These are phyloP conservation scores for Starmerella kuoi DNA, from an alignment of 805 yeast species.

Conservation along the genomic window DNA sequence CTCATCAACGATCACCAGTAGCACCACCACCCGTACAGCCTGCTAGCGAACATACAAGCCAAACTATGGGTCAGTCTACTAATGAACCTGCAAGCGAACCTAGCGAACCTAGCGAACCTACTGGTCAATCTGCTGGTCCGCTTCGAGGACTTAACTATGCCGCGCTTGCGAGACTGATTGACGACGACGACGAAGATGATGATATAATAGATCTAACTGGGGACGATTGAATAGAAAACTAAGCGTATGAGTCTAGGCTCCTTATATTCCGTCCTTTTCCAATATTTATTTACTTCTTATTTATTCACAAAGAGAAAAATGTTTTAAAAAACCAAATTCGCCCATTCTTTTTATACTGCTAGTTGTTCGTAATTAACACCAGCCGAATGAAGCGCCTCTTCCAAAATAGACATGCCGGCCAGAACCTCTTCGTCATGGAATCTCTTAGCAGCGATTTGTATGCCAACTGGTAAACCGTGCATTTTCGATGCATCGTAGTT, in stretches of 20 bases:
- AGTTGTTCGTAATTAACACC: slow-evolving; percentile 7
- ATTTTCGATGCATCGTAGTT: slow-evolving; percentile 41
- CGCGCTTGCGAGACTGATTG: not conserved
- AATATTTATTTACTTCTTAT: not conserved
- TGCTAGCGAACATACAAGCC: no score
- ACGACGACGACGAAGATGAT: slow-evolving; percentile 4
- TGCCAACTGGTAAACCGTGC: slow-evolving; percentile 41
- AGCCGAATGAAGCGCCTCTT: slow-evolving; percentile 24
- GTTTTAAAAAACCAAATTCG: no score
- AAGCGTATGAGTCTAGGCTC: not conserved
- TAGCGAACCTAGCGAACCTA: no score
- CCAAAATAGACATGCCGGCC: slow-evolving; percentile 35
- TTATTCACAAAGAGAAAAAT: not conserved
- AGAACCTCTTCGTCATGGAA: slow-evolving; percentile 46
- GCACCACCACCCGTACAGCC: no score
- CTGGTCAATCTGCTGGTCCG: no score
- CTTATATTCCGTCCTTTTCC: no score
- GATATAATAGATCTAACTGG: slow-evolving; percentile 12
- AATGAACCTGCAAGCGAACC: no score
- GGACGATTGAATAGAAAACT: not conserved
- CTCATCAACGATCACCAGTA: no score
- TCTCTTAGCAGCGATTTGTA: slow-evolving; percentile 53
- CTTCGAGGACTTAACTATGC: no score
- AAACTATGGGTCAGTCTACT: no score
- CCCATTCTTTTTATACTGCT: no score